These are phyloP conservation scores for Quercus glauca DNA, from an alignment of 306 rosid species.

Conservation along the genomic window DNA sequence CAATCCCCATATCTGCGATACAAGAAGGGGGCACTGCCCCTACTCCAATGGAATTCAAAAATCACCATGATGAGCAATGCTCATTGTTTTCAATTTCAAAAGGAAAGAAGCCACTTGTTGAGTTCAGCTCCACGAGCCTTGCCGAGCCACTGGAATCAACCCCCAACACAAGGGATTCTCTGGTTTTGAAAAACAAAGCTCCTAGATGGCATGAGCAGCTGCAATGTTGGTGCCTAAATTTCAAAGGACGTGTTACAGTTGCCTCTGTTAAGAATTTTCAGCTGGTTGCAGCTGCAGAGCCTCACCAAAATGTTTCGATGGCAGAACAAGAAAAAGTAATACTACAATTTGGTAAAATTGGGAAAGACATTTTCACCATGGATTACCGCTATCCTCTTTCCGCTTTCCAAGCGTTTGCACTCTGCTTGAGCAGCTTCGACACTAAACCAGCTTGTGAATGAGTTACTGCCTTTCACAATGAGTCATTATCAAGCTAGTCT, in stretches of 20 bases:
- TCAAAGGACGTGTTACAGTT: slow-evolving; percentile 91
- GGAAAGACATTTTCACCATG: slow-evolving; percentile 95
- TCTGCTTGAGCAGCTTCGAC: slow-evolving; percentile 94
- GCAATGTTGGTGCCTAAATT: slow-evolving; percentile 96
- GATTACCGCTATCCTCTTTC: slow-evolving; percentile 94
- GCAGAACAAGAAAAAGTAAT: slow-evolving; percentile 85
- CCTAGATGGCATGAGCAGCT: slow-evolving; percentile 98
- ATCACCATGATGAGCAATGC: slow-evolving; percentile 29
- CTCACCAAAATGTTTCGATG: slow-evolving; percentile 50
- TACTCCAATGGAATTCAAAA: slow-evolving; percentile 61
- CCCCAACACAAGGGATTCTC: slow-evolving; percentile 35
- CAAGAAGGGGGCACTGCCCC: slow-evolving; percentile 85
- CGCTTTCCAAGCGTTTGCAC: slow-evolving; percentile 94
- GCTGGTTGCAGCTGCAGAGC: slow-evolving; percentile 79
- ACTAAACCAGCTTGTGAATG: slow-evolving; percentile 97
- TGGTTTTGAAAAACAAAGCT: slow-evolving; percentile 74
- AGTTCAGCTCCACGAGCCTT: slow-evolving; percentile 30
- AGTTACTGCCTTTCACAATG: slow-evolving; percentile 19
- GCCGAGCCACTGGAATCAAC: slow-evolving; percentile 22
- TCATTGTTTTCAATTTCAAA: slow-evolving; percentile 28
- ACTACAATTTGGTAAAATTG: slow-evolving; percentile 89
- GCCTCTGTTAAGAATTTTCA: slow-evolving; percentile 97
- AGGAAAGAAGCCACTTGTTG: slow-evolving; percentile 43
- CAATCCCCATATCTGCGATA: slow-evolving; percentile 68
- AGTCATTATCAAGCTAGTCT: slow-evolving; percentile 19